Evolutionary conservation across 2,329 filamentous ascomycete genomes (phyloP), one percentile per base, ranked within the genome.

Genomic region (Calonectria pauciramosa): DNA sequence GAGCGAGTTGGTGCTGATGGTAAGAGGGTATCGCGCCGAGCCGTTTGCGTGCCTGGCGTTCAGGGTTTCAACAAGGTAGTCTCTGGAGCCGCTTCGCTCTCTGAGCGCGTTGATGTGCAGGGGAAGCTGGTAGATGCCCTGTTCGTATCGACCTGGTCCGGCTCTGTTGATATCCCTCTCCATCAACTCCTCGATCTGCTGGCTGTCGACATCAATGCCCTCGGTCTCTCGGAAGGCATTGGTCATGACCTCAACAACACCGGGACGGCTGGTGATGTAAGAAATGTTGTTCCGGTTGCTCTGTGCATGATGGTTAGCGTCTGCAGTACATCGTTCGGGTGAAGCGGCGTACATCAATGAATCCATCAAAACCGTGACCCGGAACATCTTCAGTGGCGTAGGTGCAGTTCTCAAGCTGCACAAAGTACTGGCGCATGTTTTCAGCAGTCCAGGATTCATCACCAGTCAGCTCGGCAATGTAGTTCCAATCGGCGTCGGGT

Each of bases 21-120:
- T 84, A 77, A 91, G 72, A 79, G 89, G 51, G 85, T 91, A 81
- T 81, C 84, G 88, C 72, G 87, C 85, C 20, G 85, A 86, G 36
- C 86, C 76, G 80, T 89, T 69, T 83, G 84, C 5, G 81, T 89
- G 72, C 80, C 87, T 80, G 85, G 84, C 71, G 75, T 89, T 74
- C 80, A 88, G 32, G 0, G 77, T 79, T 9, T 78, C 71, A 0
- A 69, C 34, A 8, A 82, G 51, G 64, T 77, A 79, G 20, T 68
- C 60, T 36, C 76, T 49, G 30, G 77, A 64, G 1, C 76, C 73
- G 28, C 68, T 78, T 8, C 79, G 65, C 1, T 69, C 72, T 28
- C 51, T 51, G 3, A 78, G 56, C 5, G 60, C 72, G 63, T 80
- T 78, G 11, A 81, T 72, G 44, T 84, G 80, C 1, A 79, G 74